These are phyloP conservation scores for Geosiphon pyriformis DNA, from an alignment of 192 early-diverging fungal genomes.

Conservation along the genomic window DNA sequence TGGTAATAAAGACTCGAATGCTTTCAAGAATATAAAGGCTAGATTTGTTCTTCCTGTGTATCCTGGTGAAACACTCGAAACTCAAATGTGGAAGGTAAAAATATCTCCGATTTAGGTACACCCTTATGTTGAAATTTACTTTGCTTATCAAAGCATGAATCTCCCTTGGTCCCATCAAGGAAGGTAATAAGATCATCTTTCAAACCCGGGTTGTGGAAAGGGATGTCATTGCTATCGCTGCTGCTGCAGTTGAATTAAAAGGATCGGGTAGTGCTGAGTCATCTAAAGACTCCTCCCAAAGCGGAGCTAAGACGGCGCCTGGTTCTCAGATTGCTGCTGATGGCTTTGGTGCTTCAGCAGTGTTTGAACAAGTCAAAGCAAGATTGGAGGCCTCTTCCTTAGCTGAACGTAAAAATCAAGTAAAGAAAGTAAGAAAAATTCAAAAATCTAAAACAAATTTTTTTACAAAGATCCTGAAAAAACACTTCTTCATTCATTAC, in stretches of 20 bases:
- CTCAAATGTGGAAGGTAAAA: slow-evolving; percentile 83
- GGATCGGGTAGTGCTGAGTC: too few species aligned
- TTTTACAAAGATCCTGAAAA: background rate
- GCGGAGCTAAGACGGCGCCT: too few species aligned
- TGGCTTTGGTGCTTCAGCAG: slow-evolving; percentile 66
- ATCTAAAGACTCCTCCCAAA: too few species aligned
- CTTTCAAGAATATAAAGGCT: slow-evolving; percentile 84
- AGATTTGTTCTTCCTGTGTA: slow-evolving; percentile 83
- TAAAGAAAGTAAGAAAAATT: slow-evolving; percentile 75
- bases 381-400: slow-evolving; percentile 49
- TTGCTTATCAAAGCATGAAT: too few species aligned
- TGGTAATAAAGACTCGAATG: slow-evolving; percentile 60
- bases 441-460: slow-evolving; percentile 51
- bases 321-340: slow-evolving; percentile 44
- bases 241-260: slow-evolving; percentile 85
- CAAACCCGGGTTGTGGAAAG: slow-evolving; percentile 92
- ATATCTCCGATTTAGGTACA: slow-evolving; percentile 2
- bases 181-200: slow-evolving; percentile 87
- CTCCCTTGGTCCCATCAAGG: too few species aligned
- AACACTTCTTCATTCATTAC: background rate
- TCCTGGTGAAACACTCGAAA: slow-evolving; percentile 97
- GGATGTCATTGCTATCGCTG: slow-evolving; percentile 81
- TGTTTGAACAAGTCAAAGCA: slow-evolving; percentile 64
- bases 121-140: too few species aligned
- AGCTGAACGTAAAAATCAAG: slow-evolving; percentile 53